Base-by-base conservation (phyloP, 2,329 filamentous ascomycete genomes). In the Colletotrichum viniferum region DNA sequence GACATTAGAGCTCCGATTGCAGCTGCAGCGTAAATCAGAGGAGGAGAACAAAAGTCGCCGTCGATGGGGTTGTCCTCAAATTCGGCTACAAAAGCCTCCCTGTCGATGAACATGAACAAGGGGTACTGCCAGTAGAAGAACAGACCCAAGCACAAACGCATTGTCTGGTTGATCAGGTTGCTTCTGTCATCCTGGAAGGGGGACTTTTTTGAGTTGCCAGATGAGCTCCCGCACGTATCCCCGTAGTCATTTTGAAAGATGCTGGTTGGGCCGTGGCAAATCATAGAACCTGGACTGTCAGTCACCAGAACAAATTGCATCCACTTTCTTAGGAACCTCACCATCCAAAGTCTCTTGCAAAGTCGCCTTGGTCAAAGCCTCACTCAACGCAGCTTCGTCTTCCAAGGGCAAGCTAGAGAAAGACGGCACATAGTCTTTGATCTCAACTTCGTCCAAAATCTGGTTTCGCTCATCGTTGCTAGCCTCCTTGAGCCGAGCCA, bases 401-500 rank as follows among this genome's bases (percentile, higher is more conserved):
- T 21, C 36, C 30, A 63, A 38, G 3, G 71, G 71, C 56, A 69
- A 24, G 7, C 65, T 26, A 3, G 65, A 69, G 16, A 73, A 73
- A 4, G 71, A 73, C 14, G 65, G 71, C 2, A 73, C 58, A 18
- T 73, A 63, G 32, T 86, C 55, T 78, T 85, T 36, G 78, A 85
- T 63, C 78, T 82, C 55, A 76, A 82, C 38, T 76, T 85, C 66
- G 83, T 83, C 30, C 78, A 81, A 34, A 78, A 80, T 7, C 78
- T 81, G 26, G 71, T 86, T 52, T 79, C 81, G 28, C 78, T 77
- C 38, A 71, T 78, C 30, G 60, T 77, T 8, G 77, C 79, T 24
- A 80, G 85, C 48, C 79, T 85, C 70, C 78, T 87, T 32, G 83
- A 87, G 77, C 64, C 65, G 52, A 9, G 43, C 68, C 7, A 79